phyloP scores from a whole-genome alignment of 352 stramenopile genomes.

The Pythium phragmitis region DNA sequence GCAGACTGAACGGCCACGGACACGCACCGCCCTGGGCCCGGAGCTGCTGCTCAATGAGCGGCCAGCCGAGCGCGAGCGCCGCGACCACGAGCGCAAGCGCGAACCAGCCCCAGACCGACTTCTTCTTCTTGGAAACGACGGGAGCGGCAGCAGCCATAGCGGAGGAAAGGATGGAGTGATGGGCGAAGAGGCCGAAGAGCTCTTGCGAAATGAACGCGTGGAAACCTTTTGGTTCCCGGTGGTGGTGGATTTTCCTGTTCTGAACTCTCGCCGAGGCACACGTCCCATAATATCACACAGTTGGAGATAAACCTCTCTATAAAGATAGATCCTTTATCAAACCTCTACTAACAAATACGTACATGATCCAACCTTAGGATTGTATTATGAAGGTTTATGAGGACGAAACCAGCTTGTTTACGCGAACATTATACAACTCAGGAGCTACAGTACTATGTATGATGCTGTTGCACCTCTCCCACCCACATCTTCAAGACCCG shows the following conservation, averaged over 20 bases:
- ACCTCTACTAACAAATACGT: not conserved
- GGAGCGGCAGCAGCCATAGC: not conserved
- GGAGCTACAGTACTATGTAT: not conserved
- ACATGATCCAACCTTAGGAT: not conserved
- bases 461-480: not conserved
- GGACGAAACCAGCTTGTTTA: not conserved
- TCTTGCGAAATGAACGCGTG: conserved; percentile 11
- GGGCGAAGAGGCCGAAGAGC: not conserved
- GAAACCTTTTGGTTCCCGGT: not conserved
- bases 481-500: conserved; percentile 1
- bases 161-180: not conserved
- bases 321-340: not conserved
- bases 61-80: conserved; percentile 63
- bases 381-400: not conserved
- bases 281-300: not conserved
- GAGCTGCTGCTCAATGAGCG: conserved; percentile 71
- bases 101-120: conserved; percentile 39
- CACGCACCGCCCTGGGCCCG: conserved; percentile 47
- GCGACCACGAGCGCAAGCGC: conserved; percentile 52
- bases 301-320: not conserved
- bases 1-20: conserved; percentile 64
- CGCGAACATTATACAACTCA: conserved; percentile 5
- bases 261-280: not conserved
- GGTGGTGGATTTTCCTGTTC: not conserved
- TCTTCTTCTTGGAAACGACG: conserved; percentile 1